Conservation (phyloP, 2,329 filamentous ascomycete genomes). For the Diaporthe destruens region DNA sequence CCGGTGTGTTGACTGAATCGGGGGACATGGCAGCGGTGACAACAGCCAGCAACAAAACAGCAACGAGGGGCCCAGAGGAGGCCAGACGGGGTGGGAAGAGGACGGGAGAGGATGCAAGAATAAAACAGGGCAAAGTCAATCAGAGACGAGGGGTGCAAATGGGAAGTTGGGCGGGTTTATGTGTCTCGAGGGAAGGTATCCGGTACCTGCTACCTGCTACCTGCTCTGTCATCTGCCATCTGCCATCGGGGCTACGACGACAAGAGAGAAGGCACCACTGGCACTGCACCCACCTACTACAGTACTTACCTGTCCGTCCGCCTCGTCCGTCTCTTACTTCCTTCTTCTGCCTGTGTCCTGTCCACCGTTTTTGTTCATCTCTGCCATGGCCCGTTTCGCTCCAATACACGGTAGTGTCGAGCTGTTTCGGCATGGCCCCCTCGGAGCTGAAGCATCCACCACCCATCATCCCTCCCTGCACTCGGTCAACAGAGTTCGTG, state of each 20-base stretch:
- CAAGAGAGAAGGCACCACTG: not conserved
- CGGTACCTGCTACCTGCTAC: constrained; percentile 8
- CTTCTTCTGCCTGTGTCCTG: not conserved
- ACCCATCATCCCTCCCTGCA: constrained; percentile 4
- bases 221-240: too few species aligned
- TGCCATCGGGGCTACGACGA: constrained; percentile 16
- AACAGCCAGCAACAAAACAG: constrained; percentile 28
- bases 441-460: constrained; percentile 16
- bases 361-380: not conserved
- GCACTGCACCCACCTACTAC: constrained; percentile 9
- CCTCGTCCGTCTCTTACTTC: not conserved
- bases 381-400: not conserved
- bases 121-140: constrained; percentile 45
- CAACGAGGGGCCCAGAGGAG: constrained; percentile 23
- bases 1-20: constrained; percentile 8
- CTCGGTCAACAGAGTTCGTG: constrained; percentile 31
- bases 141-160: constrained; percentile 47
- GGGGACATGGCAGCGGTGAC: constrained; percentile 16
- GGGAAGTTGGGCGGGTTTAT: constrained; percentile 50
- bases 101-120: constrained; percentile 42
- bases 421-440: constrained; percentile 17
- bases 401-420: not conserved
- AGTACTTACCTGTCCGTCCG: constrained; percentile 2
- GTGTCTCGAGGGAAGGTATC: constrained; percentile 33
- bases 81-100: constrained; percentile 37